Base-by-base conservation (phyloP, 75 land plant genomes). In the Gnetum montanum region DNA sequence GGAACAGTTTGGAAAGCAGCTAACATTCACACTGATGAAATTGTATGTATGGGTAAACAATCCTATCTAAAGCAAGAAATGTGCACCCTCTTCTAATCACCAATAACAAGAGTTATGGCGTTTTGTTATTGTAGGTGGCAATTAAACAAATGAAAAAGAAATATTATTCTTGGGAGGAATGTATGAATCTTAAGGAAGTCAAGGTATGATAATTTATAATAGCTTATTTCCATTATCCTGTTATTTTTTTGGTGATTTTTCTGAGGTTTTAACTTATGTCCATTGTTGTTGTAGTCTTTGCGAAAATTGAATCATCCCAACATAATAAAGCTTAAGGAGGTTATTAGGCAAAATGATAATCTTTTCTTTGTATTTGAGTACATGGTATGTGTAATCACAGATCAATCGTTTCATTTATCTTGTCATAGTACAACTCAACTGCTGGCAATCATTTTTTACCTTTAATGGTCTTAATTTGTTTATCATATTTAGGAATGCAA, bases 61-160 rank as follows among this genome's bases (percentile, higher is more conserved):
- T 16, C n/a, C 10, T 49, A 27, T 27, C 11, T 24, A 49, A 49
- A 13, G 51, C 11, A 1, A 49, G 6, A 27, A 0, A 49, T 49
- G 7, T n/a, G n/a, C n/a, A 4, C n/a, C 18, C 33, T 31, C 31
- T 30, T 8, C 1, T 51, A 22, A 11, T n/a, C 2, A 30, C 19
- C 15, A 30, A 34, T 7, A 11, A 30, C n/a, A 2, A 18, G 15
- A 29, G 6, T 28, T 51, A 4, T 10, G 54, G 1, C 13, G 27
- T 27, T 29, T 6, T 51, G 25, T 16, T 13, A 15, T 49, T 1
- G 15, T 8, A 22, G 26, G 22, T 88, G 69, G 97, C 97, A 18
- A 74, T 91, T 13, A 91, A 91, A 66, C 78, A 81, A 67, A 77
- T 91, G 88, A 91, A 84, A 66, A 75, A 66, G 45, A 91, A 87